These are phyloP conservation scores for Delonix regia DNA, from an alignment of 306 rosid species.

Conservation along the genomic window DNA sequence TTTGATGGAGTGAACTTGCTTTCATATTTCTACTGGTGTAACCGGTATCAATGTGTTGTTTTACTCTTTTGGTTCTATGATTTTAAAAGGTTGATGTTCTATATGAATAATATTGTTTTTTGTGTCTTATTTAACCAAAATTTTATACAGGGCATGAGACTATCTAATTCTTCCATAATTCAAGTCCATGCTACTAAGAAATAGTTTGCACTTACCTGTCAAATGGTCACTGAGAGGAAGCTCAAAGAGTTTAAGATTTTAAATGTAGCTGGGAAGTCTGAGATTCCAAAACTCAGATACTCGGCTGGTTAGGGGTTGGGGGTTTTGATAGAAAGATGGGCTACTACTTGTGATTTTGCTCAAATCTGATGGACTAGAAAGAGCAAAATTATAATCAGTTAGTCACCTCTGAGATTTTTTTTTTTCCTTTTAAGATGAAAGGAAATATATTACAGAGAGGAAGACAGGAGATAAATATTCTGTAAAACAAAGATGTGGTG, in stretches of 20 bases:
- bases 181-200: background rate
- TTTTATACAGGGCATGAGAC: background rate
- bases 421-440: too few relatives aligned
- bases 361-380: background rate
- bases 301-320: too few relatives aligned
- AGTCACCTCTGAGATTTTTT: background rate
- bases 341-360: too few relatives aligned
- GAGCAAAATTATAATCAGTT: background rate
- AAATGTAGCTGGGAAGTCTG: background rate
- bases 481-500: too few relatives aligned
- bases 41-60: background rate
- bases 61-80: background rate
- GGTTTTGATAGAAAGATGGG: too few relatives aligned
- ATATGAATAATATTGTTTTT: background rate
- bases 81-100: background rate
- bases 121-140: background rate
- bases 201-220: background rate
- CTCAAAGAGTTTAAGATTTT: background rate
- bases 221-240: background rate
- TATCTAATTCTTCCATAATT: background rate
- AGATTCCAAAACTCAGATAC: too few relatives aligned
- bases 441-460: background rate
- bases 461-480: too few relatives aligned
- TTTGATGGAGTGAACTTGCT: constrained; percentile 30
- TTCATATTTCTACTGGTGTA: background rate